Evolutionary conservation across 2,329 filamentous ascomycete genomes (phyloP).

Genomic region (Botrytis pseudocinerea): DNA sequence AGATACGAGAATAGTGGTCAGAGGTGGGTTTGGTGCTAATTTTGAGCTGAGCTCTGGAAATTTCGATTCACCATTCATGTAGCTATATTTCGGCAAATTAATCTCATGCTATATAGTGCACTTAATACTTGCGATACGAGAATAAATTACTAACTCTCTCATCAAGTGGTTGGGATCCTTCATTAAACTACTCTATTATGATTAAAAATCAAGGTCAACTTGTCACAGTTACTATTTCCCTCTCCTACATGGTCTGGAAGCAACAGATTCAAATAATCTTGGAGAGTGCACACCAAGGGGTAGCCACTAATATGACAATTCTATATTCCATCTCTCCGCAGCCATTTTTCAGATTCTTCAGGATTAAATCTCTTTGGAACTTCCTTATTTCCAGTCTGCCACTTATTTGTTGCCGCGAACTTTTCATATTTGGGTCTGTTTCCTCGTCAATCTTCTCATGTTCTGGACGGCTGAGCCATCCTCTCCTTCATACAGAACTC

Average conservation of each 20-base stretch:
- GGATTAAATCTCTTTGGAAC: constrained; percentile 21
- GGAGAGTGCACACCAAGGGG: neutral
- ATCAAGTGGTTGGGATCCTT: neutral
- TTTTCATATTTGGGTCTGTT: constrained; percentile 12
- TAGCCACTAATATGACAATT: neutral
- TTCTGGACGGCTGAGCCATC: constrained; percentile 38
- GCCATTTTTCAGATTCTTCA: constrained; percentile 26
- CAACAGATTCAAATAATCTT: neutral
- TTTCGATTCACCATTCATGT: neutral
- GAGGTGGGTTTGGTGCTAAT: neutral
- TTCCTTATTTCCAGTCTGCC: constrained; percentile 12
- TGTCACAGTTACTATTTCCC: neutral
- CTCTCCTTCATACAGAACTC: constrained; percentile 43
- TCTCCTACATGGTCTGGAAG: neutral
- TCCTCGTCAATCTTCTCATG: constrained; percentile 24
- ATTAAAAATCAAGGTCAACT: neutral
- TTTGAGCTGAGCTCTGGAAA: neutral
- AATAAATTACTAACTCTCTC: neutral
- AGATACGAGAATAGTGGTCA: neutral
- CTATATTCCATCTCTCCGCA: constrained; percentile 23
- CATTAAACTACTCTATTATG: neutral
- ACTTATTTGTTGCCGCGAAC: constrained; percentile 22
- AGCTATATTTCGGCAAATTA: neutral
- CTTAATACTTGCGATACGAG: neutral
- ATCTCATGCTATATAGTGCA: neutral